Percentiles rank a stretch among this genome's conserved stretches.
Evolutionary conservation across 2,329 filamentous ascomycete genomes (phyloP).

Genomic region (Aureobasidium pullulans): DNA sequence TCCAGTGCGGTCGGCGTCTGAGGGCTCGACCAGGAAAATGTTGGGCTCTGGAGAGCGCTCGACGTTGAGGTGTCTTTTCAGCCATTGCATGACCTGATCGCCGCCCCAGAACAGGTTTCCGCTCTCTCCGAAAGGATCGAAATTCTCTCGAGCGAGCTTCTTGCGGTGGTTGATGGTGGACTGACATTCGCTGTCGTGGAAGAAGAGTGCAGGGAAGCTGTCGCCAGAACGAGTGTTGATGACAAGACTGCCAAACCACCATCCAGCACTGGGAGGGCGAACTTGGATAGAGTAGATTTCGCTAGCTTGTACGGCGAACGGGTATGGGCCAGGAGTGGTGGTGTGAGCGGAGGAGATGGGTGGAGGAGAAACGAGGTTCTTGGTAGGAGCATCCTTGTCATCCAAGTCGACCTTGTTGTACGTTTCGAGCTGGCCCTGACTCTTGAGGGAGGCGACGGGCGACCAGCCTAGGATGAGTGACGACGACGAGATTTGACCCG

Average conservation of each 20-base stretch:
- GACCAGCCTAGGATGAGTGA: slow-evolving; percentile 88
- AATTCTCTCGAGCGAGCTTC: slow-evolving; percentile 71
- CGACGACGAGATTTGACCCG: slow-evolving; percentile 47
- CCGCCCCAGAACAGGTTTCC: slow-evolving; percentile 96
- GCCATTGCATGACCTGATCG: slow-evolving; percentile 87
- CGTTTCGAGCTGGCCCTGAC: slow-evolving; percentile 68
- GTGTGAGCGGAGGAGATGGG: slow-evolving; percentile 74
- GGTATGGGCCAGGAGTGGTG: slow-evolving; percentile 67
- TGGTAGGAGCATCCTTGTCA: slow-evolving; percentile 71
- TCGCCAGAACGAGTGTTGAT: slow-evolving; percentile 88
- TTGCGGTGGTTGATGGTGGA: slow-evolving; percentile 93
- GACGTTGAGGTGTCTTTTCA: slow-evolving; percentile 74
- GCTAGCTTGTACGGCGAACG: slow-evolving; percentile 84
- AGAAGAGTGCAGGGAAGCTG: slow-evolving; percentile 91
- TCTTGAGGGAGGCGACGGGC: slow-evolving; percentile 71
- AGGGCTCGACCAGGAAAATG: slow-evolving; percentile 85
- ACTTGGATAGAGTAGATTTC: slow-evolving; percentile 88
- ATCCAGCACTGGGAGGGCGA: slow-evolving; percentile 84
- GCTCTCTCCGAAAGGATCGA: slow-evolving; percentile 70
- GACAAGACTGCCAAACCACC: slow-evolving; percentile 96
- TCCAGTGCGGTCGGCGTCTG: slow-evolving; percentile 70
- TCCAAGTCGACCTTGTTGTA: slow-evolving; percentile 94
- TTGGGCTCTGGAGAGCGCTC: slow-evolving; percentile 82
- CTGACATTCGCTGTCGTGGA: slow-evolving; percentile 94
- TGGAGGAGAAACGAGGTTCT: slow-evolving; percentile 83